Conservation (phyloP, 2,329 filamentous ascomycete genomes). For the Colletotrichum scovillei region DNA sequence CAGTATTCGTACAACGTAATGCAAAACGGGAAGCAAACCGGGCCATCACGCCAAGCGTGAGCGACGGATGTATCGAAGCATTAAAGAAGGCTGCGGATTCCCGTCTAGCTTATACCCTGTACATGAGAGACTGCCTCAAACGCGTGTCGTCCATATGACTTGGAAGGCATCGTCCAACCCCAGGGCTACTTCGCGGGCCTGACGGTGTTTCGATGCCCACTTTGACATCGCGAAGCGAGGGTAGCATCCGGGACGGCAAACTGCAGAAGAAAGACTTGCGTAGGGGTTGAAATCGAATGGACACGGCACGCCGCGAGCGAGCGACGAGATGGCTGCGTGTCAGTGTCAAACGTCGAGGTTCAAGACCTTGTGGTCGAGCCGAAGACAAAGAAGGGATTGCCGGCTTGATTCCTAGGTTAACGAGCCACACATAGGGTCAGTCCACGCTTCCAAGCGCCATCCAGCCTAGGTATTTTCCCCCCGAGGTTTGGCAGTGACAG, state of each 20-base stretch:
- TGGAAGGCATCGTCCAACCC: conserved; percentile 5
- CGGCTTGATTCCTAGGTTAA: not conserved
- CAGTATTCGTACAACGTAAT: not conserved
- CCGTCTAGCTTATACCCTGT: conserved; percentile 28
- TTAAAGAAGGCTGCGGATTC: conserved; percentile 24
- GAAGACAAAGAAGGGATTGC: conserved; percentile 18
- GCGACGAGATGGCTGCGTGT: conserved; percentile 3
- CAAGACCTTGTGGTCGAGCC: conserved; percentile 9
- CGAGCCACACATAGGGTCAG: conserved; percentile 10
- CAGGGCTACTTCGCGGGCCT: not conserved
- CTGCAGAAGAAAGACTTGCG: conserved; percentile 13
- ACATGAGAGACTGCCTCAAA: conserved; percentile 14
- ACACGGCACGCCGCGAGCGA: conserved; percentile 5
- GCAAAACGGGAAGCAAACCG: conserved; percentile 13
- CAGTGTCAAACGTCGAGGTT: conserved; percentile 6
- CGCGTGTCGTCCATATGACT: conserved; percentile 25
- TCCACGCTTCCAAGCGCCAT: not conserved
- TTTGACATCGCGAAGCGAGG: not conserved
- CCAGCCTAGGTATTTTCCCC: not conserved
- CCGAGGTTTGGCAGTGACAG: too few relatives aligned
- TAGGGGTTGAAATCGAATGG: conserved; percentile 11
- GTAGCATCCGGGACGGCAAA: not conserved
- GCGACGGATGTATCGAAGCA: conserved; percentile 30
- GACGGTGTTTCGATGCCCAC: conserved; percentile 13
- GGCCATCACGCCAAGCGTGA: conserved; percentile 20